Base-by-base conservation (phyloP, 352 stramenopile genomes). In the Phytophthora tentaculata region DNA sequence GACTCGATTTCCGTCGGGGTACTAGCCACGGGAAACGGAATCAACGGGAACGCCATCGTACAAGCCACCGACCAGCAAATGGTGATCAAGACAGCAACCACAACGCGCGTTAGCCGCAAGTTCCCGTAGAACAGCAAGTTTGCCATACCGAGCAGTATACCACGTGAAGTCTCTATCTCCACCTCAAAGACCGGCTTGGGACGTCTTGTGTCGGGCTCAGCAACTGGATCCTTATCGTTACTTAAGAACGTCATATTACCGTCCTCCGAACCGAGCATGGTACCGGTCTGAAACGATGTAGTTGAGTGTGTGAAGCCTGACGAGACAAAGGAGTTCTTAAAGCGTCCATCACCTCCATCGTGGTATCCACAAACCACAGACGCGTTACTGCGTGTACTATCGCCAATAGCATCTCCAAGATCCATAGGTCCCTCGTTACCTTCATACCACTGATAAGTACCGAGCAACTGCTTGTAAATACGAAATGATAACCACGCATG, bases 401-500 rank as follows among this genome's bases (percentile, higher is more conserved):
- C 53, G 19, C 44, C 68, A 9, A 65, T 35, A n/a, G 3, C 51
- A 20, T 68, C 57, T 44, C 41, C 52, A 43, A 52, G 19, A 23
- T 64, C 44, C 20, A 28, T 16, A 12, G 56, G 45, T 24, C 48
- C 56, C 70, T 74, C 71, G n/a, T 58, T 66, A 37, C 55, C 72
- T 67, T 84, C 76, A 39, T 84, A 84, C 70, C 73, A 84, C 47
- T 77, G 62, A 44, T 76, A 81, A 13, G 76, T 86, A 16, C 58
- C 56, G 19, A 84, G 49, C 28, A 86, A 67, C 50, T 83, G 73
- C 26, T 71, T 58, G 39, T 81, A 73, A 57, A 89, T 83, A 10
- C 74, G 76, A 56, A 82, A 80, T 14, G 79, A 79, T 16, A 89
- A 57, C 81, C 81, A 89, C 20, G 76, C 67, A 29, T 83, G 84